These are phyloP conservation scores for Thermoascus crustaceus DNA, from an alignment of 2,329 filamentous ascomycete genomes.

Conservation along the genomic window DNA sequence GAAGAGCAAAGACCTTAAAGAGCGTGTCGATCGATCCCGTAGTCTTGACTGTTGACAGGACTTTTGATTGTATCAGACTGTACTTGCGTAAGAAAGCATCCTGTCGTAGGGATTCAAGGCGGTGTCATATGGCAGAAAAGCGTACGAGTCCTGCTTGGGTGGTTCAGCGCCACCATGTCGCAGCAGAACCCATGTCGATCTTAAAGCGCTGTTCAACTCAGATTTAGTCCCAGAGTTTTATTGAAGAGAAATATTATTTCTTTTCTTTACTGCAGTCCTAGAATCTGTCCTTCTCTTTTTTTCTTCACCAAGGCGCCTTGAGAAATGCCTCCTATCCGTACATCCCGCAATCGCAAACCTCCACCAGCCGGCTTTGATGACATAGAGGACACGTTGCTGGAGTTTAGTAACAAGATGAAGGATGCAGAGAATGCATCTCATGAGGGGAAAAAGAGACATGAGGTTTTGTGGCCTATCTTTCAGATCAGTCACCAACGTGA, in stretches of 20 bases:
- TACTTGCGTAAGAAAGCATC: background rate
- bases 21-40: no score
- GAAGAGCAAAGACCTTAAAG: no score
- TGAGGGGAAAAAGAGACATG: conserved; percentile 74
- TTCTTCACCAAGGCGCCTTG: background rate
- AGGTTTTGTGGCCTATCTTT: conserved; percentile 94
- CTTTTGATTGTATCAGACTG: background rate
- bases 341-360: conserved; percentile 52
- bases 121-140: conserved; percentile 21
- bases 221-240: no score
- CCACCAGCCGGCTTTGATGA: conserved; percentile 61
- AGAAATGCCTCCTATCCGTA: conserved; percentile 54
- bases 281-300: conserved; percentile 1
- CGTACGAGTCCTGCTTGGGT: conserved; percentile 11
- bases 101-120: conserved; percentile 11
- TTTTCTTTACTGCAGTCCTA: no score
- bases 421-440: conserved; percentile 80
- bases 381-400: conserved; percentile 59
- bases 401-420: conserved; percentile 62
- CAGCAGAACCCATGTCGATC: no score
- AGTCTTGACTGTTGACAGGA: no score
- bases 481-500: conserved; percentile 90
- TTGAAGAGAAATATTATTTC: no score
- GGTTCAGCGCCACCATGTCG: background rate
- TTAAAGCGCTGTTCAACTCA: no score